A percentile compares a stretch with the other conserved stretches of the same genome.
phyloP scores from a whole-genome alignment of 495 filamentous ascomycete genomes.

The Aspergillus campestris region DNA sequence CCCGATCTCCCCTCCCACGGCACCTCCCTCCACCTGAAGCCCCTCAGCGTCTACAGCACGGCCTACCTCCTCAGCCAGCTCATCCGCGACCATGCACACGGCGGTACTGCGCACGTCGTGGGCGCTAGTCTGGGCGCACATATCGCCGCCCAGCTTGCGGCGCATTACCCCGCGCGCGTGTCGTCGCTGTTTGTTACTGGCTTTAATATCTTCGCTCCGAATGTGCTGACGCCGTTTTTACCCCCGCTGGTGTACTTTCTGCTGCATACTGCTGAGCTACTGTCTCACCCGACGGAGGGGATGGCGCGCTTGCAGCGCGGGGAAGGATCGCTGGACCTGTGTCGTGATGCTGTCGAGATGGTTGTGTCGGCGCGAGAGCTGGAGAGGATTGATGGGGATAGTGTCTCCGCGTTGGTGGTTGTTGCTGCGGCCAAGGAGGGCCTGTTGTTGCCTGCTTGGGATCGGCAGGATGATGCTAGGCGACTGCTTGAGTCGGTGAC shows the following conservation, averaged over 20 bases:
- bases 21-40: constrained; percentile 5
- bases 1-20: constrained; percentile 15
- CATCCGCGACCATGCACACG: constrained; percentile 4
- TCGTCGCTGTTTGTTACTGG: constrained; percentile 2
- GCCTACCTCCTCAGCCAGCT: not conserved
- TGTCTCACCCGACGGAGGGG: not conserved
- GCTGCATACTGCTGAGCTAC: not conserved
- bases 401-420: not conserved
- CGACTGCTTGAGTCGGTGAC: not conserved
- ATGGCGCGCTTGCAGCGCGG: constrained; percentile 5
- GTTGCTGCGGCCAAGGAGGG: constrained; percentile 6
- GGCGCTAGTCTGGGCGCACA: constrained; percentile 12
- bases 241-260: constrained; percentile 2
- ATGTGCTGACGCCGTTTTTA: not conserved
- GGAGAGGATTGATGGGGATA: too few species aligned
- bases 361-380: constrained; percentile 1
- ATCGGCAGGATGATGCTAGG: not conserved
- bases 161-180: not conserved
- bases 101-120: constrained; percentile 6
- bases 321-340: not conserved
- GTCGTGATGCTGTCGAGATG: not conserved
- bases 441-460: not conserved
- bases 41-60: constrained; percentile 7
- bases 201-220: not conserved
- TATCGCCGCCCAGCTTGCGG: constrained; percentile 5